Evolutionary conservation across 1,139 yeast species (phyloP).

Genomic region (Yamadazyma epiphylla): DNA sequence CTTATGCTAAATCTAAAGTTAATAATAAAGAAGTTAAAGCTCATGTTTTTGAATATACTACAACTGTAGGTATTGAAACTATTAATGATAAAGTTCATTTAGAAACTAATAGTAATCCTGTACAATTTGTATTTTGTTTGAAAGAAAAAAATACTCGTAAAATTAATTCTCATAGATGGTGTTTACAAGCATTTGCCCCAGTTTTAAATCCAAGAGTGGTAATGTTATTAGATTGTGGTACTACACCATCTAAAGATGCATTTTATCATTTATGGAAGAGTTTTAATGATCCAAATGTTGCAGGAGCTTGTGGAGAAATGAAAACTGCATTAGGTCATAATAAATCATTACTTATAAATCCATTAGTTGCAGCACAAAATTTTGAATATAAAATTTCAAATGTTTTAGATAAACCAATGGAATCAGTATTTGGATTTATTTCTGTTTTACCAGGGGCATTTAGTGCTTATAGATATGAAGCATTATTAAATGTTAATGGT

Average conservation of each 20-base stretch:
- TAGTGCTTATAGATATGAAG: conserved; percentile 76
- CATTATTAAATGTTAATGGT: conserved; percentile 61
- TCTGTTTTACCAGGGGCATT: conserved; percentile 84
- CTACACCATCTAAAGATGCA: conserved; percentile 71
- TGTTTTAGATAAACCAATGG: conserved; percentile 80
- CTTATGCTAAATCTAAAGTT: conserved; percentile 74
- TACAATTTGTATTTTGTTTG: conserved; percentile 71
- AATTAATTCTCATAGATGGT: conserved; percentile 84
- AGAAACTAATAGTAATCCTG: conserved; percentile 60
- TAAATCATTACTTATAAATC: conserved; percentile 55
- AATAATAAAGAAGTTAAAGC: conserved; percentile 67
- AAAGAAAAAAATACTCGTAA: conserved; percentile 74
- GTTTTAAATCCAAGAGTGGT: conserved; percentile 67
- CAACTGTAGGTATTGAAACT: conserved; percentile 68
- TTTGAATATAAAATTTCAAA: conserved; percentile 83
- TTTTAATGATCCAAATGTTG: conserved; percentile 71
- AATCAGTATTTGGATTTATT: conserved; percentile 77
- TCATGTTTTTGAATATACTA: conserved; percentile 77
- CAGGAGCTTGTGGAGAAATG: conserved; percentile 88
- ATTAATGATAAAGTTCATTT: conserved; percentile 53
- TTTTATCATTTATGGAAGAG: conserved; percentile 73
- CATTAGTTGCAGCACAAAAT: conserved; percentile 80
- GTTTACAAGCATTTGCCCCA: conserved; percentile 76
- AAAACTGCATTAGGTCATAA: conserved; percentile 62
- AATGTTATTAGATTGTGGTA: conserved; percentile 75